phyloP scores from a whole-genome alignment of 768 basidiomycete genomes.

The Crepidotus variabilis region DNA sequence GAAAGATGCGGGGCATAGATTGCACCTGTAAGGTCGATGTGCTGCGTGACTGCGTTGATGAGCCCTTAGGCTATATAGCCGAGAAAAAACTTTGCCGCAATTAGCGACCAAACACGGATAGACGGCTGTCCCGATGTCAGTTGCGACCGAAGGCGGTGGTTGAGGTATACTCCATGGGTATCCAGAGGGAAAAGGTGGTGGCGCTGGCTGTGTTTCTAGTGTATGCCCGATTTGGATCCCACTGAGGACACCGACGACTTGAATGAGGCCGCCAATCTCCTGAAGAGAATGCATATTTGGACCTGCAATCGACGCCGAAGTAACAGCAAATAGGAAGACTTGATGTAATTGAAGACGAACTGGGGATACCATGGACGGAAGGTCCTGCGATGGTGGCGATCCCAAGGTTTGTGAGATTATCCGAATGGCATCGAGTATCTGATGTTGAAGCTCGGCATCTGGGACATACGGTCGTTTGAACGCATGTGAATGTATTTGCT shows the following conservation, averaged over 20 bases:
- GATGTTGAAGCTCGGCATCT: slow-evolving; percentile 46
- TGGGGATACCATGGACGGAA: slow-evolving; percentile 60
- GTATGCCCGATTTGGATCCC: slow-evolving; percentile 65
- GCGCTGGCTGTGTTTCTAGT: slow-evolving; percentile 28
- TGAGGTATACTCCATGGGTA: slow-evolving; percentile 33
- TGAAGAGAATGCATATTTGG: slow-evolving; percentile 56
- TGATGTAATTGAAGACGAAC: slow-evolving; percentile 73
- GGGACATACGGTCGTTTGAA: slow-evolving; percentile 45
- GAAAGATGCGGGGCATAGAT: slow-evolving; percentile 68
- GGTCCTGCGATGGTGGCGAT: slow-evolving; percentile 34
- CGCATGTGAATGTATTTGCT: slow-evolving; percentile 21
- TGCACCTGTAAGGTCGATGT: slow-evolving; percentile 65
- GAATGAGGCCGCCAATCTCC: slow-evolving; percentile 78
- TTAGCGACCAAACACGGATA: slow-evolving; percentile 68
- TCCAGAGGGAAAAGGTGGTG: slow-evolving; percentile 1
- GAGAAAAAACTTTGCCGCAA: slow-evolving; percentile 68
- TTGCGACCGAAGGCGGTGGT: slow-evolving; percentile 17
- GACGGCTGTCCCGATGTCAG: slow-evolving; percentile 71
- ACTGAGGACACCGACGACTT: slow-evolving; percentile 77
- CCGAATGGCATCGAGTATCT: slow-evolving; percentile 59
- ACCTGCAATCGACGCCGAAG: slow-evolving; percentile 54
- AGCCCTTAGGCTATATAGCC: slow-evolving; percentile 63
- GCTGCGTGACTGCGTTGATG: slow-evolving; percentile 67
- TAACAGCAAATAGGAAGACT: slow-evolving; percentile 74
- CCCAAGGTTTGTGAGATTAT: slow-evolving; percentile 49